Conservation (phyloP, 1,284 basidiomycete species). For the Mycena citricolor region DNA sequence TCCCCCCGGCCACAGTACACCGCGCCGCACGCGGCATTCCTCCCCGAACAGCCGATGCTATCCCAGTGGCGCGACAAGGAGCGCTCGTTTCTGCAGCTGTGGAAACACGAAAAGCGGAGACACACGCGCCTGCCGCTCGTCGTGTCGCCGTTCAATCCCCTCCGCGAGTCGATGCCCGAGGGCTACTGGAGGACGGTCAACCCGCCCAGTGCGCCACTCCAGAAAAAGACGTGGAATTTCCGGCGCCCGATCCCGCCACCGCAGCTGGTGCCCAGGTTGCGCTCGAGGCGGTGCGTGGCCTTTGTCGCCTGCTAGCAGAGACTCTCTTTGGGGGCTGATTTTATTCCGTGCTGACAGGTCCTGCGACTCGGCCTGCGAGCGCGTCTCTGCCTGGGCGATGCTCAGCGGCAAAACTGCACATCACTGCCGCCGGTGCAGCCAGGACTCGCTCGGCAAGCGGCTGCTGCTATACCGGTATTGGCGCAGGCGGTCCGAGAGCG, state of each 20-base stretch:
- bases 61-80: slow-evolving; percentile 1
- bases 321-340: no score
- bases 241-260: slow-evolving; percentile 14
- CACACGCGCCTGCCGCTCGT: slow-evolving; percentile 28
- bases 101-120: slow-evolving; percentile 17
- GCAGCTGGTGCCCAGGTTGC: slow-evolving; percentile 3
- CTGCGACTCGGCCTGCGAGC: slow-evolving; percentile 21
- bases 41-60: no score
- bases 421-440: slow-evolving; percentile 26
- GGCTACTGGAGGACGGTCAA: slow-evolving; percentile 13
- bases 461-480: slow-evolving; percentile 24
- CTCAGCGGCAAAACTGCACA: slow-evolving; percentile 15
- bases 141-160: slow-evolving; percentile 30
- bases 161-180: slow-evolving; percentile 23
- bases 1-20: no score
- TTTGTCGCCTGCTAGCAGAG: not conserved
- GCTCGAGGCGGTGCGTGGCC: slow-evolving; percentile 24
- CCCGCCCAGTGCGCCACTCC: slow-evolving; percentile 8
- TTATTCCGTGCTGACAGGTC: slow-evolving; percentile 3
- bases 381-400: slow-evolving; percentile 9
- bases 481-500: no score
- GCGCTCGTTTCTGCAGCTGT: not conserved
- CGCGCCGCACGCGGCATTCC: no score
- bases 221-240: slow-evolving; percentile 18
- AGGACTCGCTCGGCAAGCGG: slow-evolving; percentile 26